These are phyloP conservation scores for Gentiana straminea DNA, from an alignment of 257 asterid species.

Conservation along the genomic window DNA sequence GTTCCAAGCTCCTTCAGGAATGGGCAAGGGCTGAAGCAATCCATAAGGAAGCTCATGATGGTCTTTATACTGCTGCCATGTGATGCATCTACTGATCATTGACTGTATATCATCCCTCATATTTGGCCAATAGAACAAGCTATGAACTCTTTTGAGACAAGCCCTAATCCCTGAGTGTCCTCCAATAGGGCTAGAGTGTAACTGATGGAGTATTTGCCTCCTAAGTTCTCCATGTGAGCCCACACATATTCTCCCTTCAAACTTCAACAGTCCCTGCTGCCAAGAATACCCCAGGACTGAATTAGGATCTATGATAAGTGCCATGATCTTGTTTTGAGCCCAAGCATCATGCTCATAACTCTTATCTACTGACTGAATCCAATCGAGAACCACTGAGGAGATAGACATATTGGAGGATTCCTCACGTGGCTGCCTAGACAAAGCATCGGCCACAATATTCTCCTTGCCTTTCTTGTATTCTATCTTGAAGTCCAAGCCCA, in stretches of 20 bases:
- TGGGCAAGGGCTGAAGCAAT: no score
- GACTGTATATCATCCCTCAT: background rate
- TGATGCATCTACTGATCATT: background rate
- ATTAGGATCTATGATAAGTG: no score
- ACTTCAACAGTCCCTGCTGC: background rate
- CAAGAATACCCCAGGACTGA: no score
- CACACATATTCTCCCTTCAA: background rate
- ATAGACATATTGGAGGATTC: no score
- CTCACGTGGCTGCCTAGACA: background rate
- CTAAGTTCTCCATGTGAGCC: background rate
- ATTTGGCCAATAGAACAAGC: background rate
- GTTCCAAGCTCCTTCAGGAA: no score
- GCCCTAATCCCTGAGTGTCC: background rate
- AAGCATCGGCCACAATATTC: background rate
- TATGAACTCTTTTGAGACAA: background rate
- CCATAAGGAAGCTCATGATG: no score
- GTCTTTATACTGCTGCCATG: background rate
- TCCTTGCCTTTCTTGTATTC: background rate
- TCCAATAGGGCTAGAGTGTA: background rate
- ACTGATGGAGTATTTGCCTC: background rate
- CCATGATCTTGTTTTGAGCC: no score
- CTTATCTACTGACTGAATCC: no score
- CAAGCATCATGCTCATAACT: no score
- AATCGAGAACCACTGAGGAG: no score
- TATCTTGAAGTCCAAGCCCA: background rate